Evolutionary conservation across 2,329 filamentous ascomycete species (phyloP).

Genomic region (Fusarium torulosum): DNA sequence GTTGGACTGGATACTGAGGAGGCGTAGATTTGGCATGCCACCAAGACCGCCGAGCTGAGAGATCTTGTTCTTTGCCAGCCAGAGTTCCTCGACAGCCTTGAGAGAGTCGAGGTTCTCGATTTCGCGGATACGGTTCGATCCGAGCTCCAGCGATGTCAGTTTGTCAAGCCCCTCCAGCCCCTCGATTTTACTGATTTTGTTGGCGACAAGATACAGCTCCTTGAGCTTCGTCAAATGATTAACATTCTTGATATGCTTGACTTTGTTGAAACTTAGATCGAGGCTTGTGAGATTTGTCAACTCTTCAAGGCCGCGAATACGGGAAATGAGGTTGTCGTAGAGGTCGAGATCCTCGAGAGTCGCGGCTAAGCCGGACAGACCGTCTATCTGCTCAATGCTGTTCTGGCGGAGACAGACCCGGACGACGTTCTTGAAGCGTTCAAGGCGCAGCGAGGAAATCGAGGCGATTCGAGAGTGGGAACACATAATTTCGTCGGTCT

Average conservation of each 20-base stretch:
- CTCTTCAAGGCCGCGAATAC: slow-evolving; percentile 85
- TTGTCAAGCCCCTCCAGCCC: slow-evolving; percentile 80
- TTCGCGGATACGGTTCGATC: slow-evolving; percentile 90
- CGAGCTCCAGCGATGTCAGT: slow-evolving; percentile 87
- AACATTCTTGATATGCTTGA: slow-evolving; percentile 96
- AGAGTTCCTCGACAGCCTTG: slow-evolving; percentile 84
- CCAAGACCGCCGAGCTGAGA: slow-evolving; percentile 81
- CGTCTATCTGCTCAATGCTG: slow-evolving; percentile 82
- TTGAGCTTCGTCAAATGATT: slow-evolving; percentile 80
- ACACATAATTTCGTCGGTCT: slow-evolving; percentile 84
- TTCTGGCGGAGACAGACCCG: slow-evolving; percentile 95
- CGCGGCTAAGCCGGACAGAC: slow-evolving; percentile 73
- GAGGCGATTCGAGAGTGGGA: slow-evolving; percentile 88
- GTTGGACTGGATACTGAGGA: slow-evolving; percentile 96
- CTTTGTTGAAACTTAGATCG: slow-evolving; percentile 98
- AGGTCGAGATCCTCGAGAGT: slow-evolving; percentile 88
- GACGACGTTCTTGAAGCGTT: slow-evolving; percentile 81
- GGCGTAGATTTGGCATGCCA: slow-evolving; percentile 81
- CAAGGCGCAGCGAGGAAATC: slow-evolving; percentile 81
- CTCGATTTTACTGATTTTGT: slow-evolving; percentile 92
- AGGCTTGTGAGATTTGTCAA: slow-evolving; percentile 81
- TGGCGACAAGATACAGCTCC: slow-evolving; percentile 93
- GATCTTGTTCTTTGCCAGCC: slow-evolving; percentile 98
- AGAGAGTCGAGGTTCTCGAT: slow-evolving; percentile 87
- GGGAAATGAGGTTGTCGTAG: slow-evolving; percentile 94